Base-by-base conservation (phyloP, 805 yeast genomes). In the Metschnikowia aberdeeniae region DNA sequence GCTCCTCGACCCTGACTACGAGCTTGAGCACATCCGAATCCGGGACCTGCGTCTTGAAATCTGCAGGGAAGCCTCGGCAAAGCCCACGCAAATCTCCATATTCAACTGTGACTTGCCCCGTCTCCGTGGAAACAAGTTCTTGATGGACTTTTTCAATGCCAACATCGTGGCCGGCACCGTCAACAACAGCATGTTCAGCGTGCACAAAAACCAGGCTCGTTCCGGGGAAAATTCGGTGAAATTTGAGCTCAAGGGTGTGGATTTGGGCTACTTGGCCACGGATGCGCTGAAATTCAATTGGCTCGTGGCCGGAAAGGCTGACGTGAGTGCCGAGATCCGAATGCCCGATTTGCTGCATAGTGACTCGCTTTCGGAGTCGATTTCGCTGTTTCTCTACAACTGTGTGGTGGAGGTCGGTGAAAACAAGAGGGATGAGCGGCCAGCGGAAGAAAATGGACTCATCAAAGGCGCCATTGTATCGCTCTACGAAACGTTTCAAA, bases 171-270 rank as follows among this genome's bases (percentile, higher is more conserved):
- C 86, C 12, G 95, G 95, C 0, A 79, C 90, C 0, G 70, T 86
- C 11, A 84, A 85, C 56, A 84, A 84, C 43, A 80, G 93, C 1
- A 69, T 86, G 62, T 85, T 86, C 64, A 84, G 89, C 0, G 73
- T 86, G 19, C 93, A 86, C 55, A 84, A 84, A 58, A 77, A 86
- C 54, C 92, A 85, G 57, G 75, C 76, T 44, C 63, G 73, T 48
- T 68, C 60, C 32, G 59, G 56, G 17, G 60, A 56, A 17, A 54
- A 56, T 41, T 55, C 61, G 4, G 65, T 68, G 13, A 58, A 73
- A 12, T 70, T 69, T 55, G 71, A 70, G 51, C 53, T 72, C 19
- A 73, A 70, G 43, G 73, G 73, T 1, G 67, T 71, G 20, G 67
- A 70, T 51, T 53, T 71, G 60, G 72, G 65, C 1, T 51, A 58